Conservation (phyloP, 2,329 filamentous ascomycete genomes). For the Fusarium siculi region DNA sequence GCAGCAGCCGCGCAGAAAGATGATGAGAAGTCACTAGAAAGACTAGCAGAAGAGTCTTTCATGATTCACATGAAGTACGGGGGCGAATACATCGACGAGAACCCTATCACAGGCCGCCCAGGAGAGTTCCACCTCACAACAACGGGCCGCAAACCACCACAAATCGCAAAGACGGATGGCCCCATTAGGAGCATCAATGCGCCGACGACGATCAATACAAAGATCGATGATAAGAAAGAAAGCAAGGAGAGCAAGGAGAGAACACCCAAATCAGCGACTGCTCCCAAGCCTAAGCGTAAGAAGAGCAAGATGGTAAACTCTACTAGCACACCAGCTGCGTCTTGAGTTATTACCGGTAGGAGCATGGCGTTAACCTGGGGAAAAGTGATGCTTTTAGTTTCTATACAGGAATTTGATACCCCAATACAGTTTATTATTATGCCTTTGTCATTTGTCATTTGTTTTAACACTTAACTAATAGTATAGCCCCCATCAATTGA, state of each 20-base stretch:
- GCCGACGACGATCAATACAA: conserved; percentile 53
- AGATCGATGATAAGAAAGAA: conserved; percentile 59
- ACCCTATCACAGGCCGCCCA: conserved; percentile 73
- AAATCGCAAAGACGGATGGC: conserved; percentile 44
- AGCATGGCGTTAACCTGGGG: conserved; percentile 11
- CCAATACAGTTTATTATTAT: conserved; percentile 26
- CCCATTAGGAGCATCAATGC: conserved; percentile 50
- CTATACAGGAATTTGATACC: conserved; percentile 41
- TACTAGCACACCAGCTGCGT: conserved; percentile 49
- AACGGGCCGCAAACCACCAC: conserved; percentile 63
- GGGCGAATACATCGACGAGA: conserved; percentile 74
- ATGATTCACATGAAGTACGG: conserved; percentile 67
- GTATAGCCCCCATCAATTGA: conserved; percentile 59
- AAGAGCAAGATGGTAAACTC: conserved; percentile 59
- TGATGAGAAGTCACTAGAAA: conserved; percentile 55
- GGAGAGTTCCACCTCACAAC: conserved; percentile 73
- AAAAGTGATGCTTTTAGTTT: not conserved
- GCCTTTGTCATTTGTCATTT: not conserved
- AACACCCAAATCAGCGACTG: conserved; percentile 54
- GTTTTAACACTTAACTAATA: conserved; percentile 39
- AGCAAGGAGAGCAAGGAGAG: conserved; percentile 59
- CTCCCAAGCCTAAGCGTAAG: conserved; percentile 57
- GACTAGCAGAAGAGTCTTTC: conserved; percentile 68
- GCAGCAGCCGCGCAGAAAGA: conserved; percentile 48
- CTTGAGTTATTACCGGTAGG: conserved; percentile 14